A percentile compares a stretch with the other conserved stretches of the same genome.
These are phyloP conservation scores for Globisporangium cederbergense DNA, from an alignment of 352 stramenopile genomes.

Conservation along the genomic window DNA sequence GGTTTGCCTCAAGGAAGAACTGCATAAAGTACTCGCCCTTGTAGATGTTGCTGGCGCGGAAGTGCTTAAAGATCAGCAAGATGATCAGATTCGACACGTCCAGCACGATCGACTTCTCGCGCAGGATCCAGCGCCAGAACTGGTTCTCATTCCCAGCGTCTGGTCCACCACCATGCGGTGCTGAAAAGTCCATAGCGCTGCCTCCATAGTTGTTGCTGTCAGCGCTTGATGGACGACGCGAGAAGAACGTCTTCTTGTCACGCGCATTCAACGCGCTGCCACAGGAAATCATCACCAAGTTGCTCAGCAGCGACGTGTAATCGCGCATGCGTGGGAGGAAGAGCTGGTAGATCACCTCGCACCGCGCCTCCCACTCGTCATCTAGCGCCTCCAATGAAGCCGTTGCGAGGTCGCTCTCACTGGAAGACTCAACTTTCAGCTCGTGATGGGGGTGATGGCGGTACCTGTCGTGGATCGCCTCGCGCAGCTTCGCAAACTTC, in stretches of 20 bases:
- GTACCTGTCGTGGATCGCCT: slow-evolving; percentile 73
- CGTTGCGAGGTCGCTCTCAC: slow-evolving; percentile 41
- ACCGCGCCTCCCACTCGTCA: slow-evolving; percentile 69
- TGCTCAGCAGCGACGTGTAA: slow-evolving; percentile 61
- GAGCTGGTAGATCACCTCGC: slow-evolving; percentile 66
- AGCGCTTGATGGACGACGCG: slow-evolving; percentile 44
- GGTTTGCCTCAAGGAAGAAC: slow-evolving; percentile 75
- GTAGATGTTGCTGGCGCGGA: slow-evolving; percentile 62
- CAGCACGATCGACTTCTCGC: slow-evolving; percentile 75
- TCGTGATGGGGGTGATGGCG: slow-evolving; percentile 60
- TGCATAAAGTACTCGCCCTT: slow-evolving; percentile 82
- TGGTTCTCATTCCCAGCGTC: slow-evolving; percentile 48
- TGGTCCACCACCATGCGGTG: slow-evolving; percentile 17
- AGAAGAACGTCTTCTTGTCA: slow-evolving; percentile 83
- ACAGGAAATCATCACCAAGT: slow-evolving; percentile 63
- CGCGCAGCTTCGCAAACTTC: slow-evolving; percentile 59
- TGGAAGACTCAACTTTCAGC: slow-evolving; percentile 42
- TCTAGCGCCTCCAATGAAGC: slow-evolving; percentile 46
- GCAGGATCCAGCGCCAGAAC: slow-evolving; percentile 83
- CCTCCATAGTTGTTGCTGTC: slow-evolving; percentile 29
- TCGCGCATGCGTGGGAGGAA: slow-evolving; percentile 73
- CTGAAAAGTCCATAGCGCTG: slow-evolving; percentile 42
- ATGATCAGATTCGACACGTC: slow-evolving; percentile 67
- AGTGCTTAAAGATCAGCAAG: slow-evolving; percentile 75
- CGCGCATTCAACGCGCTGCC: slow-evolving; percentile 63